These are phyloP conservation scores for Pythium brachiatum DNA, from an alignment of 352 stramenopile genomes.

Conservation along the genomic window DNA sequence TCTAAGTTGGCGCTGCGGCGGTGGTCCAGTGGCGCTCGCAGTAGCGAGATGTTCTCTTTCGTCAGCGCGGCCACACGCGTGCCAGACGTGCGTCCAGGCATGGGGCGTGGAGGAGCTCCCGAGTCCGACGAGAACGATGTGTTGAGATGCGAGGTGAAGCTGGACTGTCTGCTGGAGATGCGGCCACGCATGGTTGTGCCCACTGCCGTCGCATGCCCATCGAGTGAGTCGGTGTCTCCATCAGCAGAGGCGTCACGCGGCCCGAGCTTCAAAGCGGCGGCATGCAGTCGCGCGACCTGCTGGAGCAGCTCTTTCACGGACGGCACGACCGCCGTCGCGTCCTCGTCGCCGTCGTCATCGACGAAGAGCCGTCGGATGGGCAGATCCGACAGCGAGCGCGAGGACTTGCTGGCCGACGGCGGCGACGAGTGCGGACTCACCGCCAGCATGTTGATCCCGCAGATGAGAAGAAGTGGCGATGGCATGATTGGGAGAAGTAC, in stretches of 20 bases:
- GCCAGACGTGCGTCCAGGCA: slow-evolving; percentile 32
- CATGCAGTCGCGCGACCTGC: slow-evolving; percentile 46
- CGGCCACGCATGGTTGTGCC: slow-evolving; percentile 14
- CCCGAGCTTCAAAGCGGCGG: slow-evolving; percentile 28
- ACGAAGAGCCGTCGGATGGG: slow-evolving; percentile 29
- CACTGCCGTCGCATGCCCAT: not conserved
- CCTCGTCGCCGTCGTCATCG: slow-evolving; percentile 19
- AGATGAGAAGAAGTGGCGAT: not conserved
- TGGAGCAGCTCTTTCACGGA: slow-evolving; percentile 57
- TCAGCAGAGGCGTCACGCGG: slow-evolving; percentile 8
- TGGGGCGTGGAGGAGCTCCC: slow-evolving; percentile 30
- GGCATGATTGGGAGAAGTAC: not conserved
- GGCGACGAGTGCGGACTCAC: slow-evolving; percentile 21
- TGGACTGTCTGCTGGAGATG: slow-evolving; percentile 22
- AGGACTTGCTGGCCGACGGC: not conserved
- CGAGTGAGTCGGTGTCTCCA: slow-evolving; percentile 25
- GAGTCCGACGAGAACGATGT: slow-evolving; percentile 38
- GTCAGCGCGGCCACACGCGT: slow-evolving; percentile 68
- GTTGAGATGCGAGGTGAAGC: slow-evolving; percentile 23
- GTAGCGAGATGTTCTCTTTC: slow-evolving; percentile 73
- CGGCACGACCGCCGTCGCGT: slow-evolving; percentile 28
- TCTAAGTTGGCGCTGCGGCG: slow-evolving; percentile 31
- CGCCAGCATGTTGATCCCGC: slow-evolving; percentile 5
- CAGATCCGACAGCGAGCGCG: slow-evolving; percentile 25
- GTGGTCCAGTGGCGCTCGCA: slow-evolving; percentile 43